phyloP scores from a whole-genome alignment of 768 basidiomycete species.

The Lentinula boryana region DNA sequence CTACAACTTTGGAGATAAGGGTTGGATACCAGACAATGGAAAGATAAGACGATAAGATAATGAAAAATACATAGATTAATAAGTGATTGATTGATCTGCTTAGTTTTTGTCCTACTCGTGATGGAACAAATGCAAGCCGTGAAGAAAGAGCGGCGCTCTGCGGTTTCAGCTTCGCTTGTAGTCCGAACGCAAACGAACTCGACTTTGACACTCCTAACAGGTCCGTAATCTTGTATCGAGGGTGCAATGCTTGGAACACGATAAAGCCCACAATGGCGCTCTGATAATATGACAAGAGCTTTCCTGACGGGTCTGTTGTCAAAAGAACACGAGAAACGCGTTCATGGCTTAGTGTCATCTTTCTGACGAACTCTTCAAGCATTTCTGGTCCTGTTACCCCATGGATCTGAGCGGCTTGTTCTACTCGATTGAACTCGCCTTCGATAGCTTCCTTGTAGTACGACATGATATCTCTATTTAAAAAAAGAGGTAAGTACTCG shows the following conservation, averaged over 20 bases:
- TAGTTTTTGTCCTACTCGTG: no score
- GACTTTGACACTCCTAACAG: background rate
- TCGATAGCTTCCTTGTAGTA: conserved; percentile 12
- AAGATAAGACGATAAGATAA: no score
- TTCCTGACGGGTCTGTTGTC: conserved; percentile 3
- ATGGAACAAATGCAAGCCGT: no score
- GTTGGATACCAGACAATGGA: no score
- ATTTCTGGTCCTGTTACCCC: conserved; percentile 3
- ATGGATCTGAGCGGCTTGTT: conserved; percentile 7
- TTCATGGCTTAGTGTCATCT: conserved; percentile 1
- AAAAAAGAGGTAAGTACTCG: background rate
- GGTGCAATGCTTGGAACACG: conserved; percentile 10
- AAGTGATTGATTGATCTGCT: no score
- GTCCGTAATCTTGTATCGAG: conserved; percentile 10
- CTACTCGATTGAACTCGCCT: conserved; percentile 12
- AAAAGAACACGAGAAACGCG: conserved; percentile 4
- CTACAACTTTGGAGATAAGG: no score
- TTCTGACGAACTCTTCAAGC: conserved; percentile 8
- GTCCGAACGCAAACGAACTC: no score
- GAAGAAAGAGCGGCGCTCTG: no score
- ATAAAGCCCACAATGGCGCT: conserved; percentile 5
- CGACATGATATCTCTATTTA: conserved; percentile 12
- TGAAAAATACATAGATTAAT: no score
- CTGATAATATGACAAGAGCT: conserved; percentile 3
- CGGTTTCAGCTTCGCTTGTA: no score